Evolutionary conservation across 768 basidiomycete species (phyloP).

Genomic region (Tephrocybe sp.): DNA sequence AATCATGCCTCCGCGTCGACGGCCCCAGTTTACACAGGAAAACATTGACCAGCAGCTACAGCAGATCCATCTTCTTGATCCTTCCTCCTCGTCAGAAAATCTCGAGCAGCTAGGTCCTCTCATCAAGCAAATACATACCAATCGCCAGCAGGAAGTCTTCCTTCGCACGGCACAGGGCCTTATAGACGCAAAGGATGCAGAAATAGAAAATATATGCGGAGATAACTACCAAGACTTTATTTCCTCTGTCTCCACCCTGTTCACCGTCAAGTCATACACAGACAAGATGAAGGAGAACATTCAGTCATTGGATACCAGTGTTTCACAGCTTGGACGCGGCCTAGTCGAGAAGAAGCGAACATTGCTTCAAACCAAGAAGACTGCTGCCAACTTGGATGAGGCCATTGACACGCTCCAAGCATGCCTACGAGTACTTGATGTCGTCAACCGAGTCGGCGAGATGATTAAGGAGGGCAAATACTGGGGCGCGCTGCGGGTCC

Average conservation of each 20-base stretch:
- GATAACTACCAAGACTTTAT: slow-evolving; percentile 99
- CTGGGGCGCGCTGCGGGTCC: slow-evolving; percentile 93
- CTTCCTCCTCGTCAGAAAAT: slow-evolving; percentile 88
- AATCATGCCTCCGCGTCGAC: slow-evolving; percentile 74
- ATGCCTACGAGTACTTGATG: slow-evolving; percentile 87
- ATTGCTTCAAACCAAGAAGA: slow-evolving; percentile 86
- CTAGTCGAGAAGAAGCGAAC: slow-evolving; percentile 93
- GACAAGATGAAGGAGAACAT: slow-evolving; percentile 91
- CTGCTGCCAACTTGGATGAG: slow-evolving; percentile 92
- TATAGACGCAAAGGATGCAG: slow-evolving; percentile 90
- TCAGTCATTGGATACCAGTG: slow-evolving; percentile 80
- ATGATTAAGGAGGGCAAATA: slow-evolving; percentile 94
- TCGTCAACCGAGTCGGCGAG: slow-evolving; percentile 86
- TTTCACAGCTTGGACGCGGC: slow-evolving; percentile 82
- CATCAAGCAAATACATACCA: slow-evolving; percentile 89
- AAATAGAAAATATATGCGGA: slow-evolving; percentile 94
- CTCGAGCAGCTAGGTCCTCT: slow-evolving; percentile 93
- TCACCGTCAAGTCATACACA: slow-evolving; percentile 95
- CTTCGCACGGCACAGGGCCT: slow-evolving; percentile 83
- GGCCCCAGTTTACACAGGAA: slow-evolving; percentile 75
- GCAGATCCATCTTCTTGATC: slow-evolving; percentile 86
- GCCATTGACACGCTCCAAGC: slow-evolving; percentile 95
- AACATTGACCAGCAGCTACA: slow-evolving; percentile 87
- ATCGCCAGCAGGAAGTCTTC: slow-evolving; percentile 85
- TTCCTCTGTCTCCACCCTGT: slow-evolving; percentile 92